Evolutionary conservation across 2,329 filamentous ascomycete species (phyloP), one percentile per base, ranked within the genome.

Genomic region (Fusarium sp.): DNA sequence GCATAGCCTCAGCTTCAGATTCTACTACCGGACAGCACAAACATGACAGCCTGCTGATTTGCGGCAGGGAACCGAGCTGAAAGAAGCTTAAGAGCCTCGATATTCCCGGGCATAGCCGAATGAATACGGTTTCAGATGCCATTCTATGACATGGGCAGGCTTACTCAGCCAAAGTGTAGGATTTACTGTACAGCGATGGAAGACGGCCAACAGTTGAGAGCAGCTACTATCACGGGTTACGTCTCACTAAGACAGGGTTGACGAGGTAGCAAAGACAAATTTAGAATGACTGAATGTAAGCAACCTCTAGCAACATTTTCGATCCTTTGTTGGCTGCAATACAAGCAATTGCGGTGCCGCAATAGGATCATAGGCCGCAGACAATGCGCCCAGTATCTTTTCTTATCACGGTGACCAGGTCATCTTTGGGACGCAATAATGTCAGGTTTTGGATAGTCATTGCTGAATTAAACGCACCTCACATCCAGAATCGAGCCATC

Each of bases 51-150:
- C 17, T 3, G 12, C 38, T 32, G 12, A 60, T 60, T 27, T 25
- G 15, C 14, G 22, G 54, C 38, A 58, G 10, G 54, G 54, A 58
- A 7, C 33, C 2, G 4, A 30, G 32, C 4, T n/a, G 27, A 22
- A 15, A 22, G 11, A 32, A 56, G 7, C n/a, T 58, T 37, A 37
- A 22, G 27, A 15, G 15, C 9, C 14, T 38, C 10, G 22, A n/a
- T 25, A 58, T 58, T 25, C 33, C 20, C 32, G 8, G 8, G 20
- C 12, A 25, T 27, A 22, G 32, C 20, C 54, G 33, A 58, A 10
- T 38, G 20, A 58, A 58, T 38, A 58, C 54, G 22, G 54, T 58
- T 58, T 38, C 33, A 38, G 2, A n/a, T 58, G 10, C n/a, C 4
- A 22, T 38, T 27, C 14, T 57, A 5, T 57, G 3, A 4, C 27